A percentile compares a stretch with the other conserved stretches of the same genome.
phyloP scores from a whole-genome alignment of 371 early-diverging fungal genomes.

The Umbelopsis sp. region DNA sequence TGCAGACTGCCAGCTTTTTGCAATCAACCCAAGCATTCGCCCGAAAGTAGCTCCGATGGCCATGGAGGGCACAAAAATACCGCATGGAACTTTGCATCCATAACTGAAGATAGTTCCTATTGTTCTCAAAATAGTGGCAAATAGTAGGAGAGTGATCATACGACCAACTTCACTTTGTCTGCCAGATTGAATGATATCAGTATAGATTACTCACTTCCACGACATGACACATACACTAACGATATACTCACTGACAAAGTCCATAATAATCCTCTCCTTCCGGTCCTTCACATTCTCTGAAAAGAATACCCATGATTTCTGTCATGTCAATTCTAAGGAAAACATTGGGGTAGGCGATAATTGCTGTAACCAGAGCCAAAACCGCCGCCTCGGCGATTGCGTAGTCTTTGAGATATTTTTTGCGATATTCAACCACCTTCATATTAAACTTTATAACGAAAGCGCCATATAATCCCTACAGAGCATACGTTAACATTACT shows the following conservation, averaged over 20 bases:
- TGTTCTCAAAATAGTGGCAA: constrained; percentile 71
- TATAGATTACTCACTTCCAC: too few relatives aligned
- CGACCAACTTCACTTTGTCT: constrained; percentile 38
- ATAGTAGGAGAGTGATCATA: constrained; percentile 57
- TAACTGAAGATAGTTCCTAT: constrained; percentile 76
- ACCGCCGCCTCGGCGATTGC: constrained; percentile 78
- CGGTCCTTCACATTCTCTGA: constrained; percentile 80
- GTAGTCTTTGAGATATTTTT: constrained; percentile 60
- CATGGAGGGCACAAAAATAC: constrained; percentile 96
- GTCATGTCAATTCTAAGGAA: constrained; percentile 86
- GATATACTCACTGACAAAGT: constrained; percentile 61
- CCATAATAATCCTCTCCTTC: constrained; percentile 64
- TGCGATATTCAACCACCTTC: constrained; percentile 70
- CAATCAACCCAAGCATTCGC: constrained; percentile 84
- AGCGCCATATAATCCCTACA: constrained; percentile 87
- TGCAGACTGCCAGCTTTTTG: constrained; percentile 62
- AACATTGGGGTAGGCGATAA: constrained; percentile 77
- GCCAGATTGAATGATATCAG: neutral
- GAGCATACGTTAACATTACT: neutral
- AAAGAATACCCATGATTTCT: constrained; percentile 81
- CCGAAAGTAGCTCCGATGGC: constrained; percentile 94
- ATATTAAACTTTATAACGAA: constrained; percentile 83
- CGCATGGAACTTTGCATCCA: constrained; percentile 86
- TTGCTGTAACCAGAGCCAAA: constrained; percentile 75
- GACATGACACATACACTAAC: too few relatives aligned